Evolutionary conservation across 192 early-diverging fungal genomes (phyloP).

Genomic region (Backusella psychrophila): DNA sequence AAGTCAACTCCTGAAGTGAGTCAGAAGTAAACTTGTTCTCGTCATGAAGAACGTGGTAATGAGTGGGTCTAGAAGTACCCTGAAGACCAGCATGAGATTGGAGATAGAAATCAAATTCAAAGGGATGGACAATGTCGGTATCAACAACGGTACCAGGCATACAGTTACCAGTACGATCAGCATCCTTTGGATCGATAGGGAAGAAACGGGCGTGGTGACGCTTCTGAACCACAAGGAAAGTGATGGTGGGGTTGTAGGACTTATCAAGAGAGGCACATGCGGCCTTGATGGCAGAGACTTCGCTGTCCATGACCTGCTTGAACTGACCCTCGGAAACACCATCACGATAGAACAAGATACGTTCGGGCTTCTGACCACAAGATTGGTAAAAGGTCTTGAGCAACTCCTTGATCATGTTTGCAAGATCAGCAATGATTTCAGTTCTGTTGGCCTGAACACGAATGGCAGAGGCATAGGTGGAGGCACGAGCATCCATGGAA

Average conservation of each 20-base stretch:
- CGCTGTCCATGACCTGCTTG: conserved; percentile 63
- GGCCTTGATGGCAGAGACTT: conserved; percentile 51
- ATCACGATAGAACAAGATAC: conserved; percentile 87
- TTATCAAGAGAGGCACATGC: conserved; percentile 63
- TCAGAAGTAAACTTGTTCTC: conserved; percentile 85
- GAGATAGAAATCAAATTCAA: conserved; percentile 86
- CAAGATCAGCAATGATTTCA: conserved; percentile 72
- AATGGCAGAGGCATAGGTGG: conserved; percentile 59
- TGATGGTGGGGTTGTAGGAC: conserved; percentile 75
- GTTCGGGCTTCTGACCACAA: conserved; percentile 68
- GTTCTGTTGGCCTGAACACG: conserved; percentile 65
- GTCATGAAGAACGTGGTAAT: conserved; percentile 88
- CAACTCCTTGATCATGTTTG: conserved; percentile 59
- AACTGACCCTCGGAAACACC: conserved; percentile 93
- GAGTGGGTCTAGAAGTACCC: conserved; percentile 89
- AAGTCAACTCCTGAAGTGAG: conserved; percentile 82
- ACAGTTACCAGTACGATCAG: conserved; percentile 78
- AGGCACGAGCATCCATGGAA: conserved; percentile 60
- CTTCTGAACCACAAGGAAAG: conserved; percentile 84
- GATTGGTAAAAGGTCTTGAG: conserved; percentile 63
- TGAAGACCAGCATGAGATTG: conserved; percentile 90
- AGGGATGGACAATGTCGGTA: conserved; percentile 68
- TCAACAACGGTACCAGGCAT: conserved; percentile 83
- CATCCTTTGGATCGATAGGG: conserved; percentile 63
- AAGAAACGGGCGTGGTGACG: conserved; percentile 92